Evolutionary conservation across 2,329 filamentous ascomycete species (phyloP).

Genomic region (Hypocrella siamensis): DNA sequence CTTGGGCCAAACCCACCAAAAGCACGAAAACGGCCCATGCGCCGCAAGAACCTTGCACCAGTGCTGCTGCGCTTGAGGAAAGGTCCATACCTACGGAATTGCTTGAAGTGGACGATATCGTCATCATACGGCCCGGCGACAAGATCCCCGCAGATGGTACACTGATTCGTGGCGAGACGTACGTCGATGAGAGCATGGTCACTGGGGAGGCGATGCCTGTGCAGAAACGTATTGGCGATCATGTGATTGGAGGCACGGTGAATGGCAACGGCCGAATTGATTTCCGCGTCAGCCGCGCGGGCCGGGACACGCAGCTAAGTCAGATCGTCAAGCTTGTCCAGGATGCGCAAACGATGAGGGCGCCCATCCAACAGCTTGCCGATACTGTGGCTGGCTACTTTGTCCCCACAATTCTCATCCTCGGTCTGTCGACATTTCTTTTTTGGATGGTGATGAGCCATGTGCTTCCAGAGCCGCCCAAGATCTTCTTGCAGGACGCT

Average conservation of each 20-base stretch:
- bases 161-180: conserved; percentile 78
- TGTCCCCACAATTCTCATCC: conserved; percentile 71
- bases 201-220: conserved; percentile 95
- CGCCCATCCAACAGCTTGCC: conserved; percentile 85
- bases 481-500: conserved; percentile 65
- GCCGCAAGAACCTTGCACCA: conserved; percentile 24
- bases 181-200: conserved; percentile 96
- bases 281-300: conserved; percentile 81
- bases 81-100: conserved; percentile 84
- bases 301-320: conserved; percentile 88
- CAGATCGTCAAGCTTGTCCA: conserved; percentile 98
- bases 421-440: conserved; percentile 74
- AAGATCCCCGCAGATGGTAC: conserved; percentile 90
- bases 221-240: conserved; percentile 65
- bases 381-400: conserved; percentile 89
- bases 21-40: conserved; percentile 24
- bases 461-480: conserved; percentile 64
- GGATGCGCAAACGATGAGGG: conserved; percentile 85
- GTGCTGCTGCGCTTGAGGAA: conserved; percentile 55
- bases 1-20: conserved; percentile 36
- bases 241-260: conserved; percentile 84
- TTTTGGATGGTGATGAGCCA: conserved; percentile 94
- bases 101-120: conserved; percentile 84
- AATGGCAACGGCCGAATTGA: conserved; percentile 87
- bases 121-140: conserved; percentile 84